These are phyloP conservation scores for Adansonia madagascariensis DNA, from an alignment of 441 rosid species.

Conservation along the genomic window DNA sequence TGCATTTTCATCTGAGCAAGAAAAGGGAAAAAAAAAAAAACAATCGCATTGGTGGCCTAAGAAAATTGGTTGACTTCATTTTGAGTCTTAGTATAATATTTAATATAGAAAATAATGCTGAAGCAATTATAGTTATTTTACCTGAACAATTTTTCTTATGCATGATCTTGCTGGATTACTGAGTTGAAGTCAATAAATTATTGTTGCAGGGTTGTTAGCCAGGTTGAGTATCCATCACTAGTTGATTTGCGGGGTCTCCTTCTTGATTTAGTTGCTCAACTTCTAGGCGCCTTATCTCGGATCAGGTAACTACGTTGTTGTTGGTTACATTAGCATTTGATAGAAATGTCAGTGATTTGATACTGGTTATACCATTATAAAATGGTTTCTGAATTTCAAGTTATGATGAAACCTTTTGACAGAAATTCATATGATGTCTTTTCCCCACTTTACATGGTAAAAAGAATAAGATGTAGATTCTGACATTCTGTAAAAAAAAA, in stretches of 20 bases:
- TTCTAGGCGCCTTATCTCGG: constrained; percentile 95
- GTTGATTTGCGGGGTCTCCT: constrained; percentile 98
- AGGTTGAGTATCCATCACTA: constrained; percentile 95
- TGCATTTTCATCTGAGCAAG: constrained; percentile 6
- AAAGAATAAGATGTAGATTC: background rate
- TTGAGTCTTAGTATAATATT: background rate
- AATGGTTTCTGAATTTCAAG: background rate
- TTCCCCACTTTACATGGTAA: background rate
- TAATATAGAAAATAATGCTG: background rate
- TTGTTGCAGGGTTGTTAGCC: constrained; percentile 89
- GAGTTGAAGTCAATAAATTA: constrained; percentile 24
- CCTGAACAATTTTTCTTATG: constrained; percentile 3
- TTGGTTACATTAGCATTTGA: constrained; percentile 23
- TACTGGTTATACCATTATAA: background rate
- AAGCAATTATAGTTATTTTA: background rate
- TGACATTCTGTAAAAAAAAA: constrained; percentile 2
- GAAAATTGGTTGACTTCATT: background rate
- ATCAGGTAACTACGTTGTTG: constrained; percentile 63
- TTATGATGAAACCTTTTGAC: background rate
- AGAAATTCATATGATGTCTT: background rate
- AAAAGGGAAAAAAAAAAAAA: background rate
- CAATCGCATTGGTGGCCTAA: constrained; percentile 10
- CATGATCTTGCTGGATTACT: background rate
- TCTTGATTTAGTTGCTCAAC: constrained; percentile 96
- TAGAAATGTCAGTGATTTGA: constrained; percentile 4